A percentile compares a stretch with the other conserved stretches of the same genome.
Conservation (phyloP, 768 basidiomycete genomes). For the Piloderma croceum region DNA sequence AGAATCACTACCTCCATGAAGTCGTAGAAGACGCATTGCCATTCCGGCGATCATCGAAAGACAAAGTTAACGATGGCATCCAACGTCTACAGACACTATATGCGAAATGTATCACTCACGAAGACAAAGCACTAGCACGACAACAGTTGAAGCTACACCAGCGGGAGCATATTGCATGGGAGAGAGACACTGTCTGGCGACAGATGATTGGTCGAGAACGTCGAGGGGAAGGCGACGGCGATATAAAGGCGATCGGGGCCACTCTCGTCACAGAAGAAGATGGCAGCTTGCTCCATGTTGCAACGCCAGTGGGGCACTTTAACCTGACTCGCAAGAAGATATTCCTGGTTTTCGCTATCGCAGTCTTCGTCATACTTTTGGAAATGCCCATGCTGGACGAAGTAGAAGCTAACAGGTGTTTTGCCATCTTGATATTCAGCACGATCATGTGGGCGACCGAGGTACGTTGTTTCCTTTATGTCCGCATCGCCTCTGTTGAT, state of each 20-base stretch:
- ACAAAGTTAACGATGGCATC: slow-evolving; percentile 54
- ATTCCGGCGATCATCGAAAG: slow-evolving; percentile 60
- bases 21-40: slow-evolving; percentile 63
- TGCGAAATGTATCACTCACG: slow-evolving; percentile 76
- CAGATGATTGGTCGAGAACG: slow-evolving; percentile 88
- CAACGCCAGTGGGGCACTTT: slow-evolving; percentile 63
- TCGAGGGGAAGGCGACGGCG: slow-evolving; percentile 43
- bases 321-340: slow-evolving; percentile 59
- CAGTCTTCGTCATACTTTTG: slow-evolving; percentile 56
- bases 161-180: slow-evolving; percentile 93
- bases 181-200: slow-evolving; percentile 95
- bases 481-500: background rate
- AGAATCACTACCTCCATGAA: slow-evolving; percentile 70
- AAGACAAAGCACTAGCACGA: slow-evolving; percentile 61
- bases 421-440: slow-evolving; percentile 84
- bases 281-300: slow-evolving; percentile 34
- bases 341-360: slow-evolving; percentile 50
- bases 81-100: slow-evolving; percentile 65
- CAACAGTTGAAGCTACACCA: slow-evolving; percentile 83
- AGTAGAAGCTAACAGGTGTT: slow-evolving; percentile 77
- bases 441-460: slow-evolving; percentile 97
- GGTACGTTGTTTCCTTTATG: slow-evolving; percentile 38
- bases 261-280: slow-evolving; percentile 40
- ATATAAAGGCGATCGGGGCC: slow-evolving; percentile 39
- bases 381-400: slow-evolving; percentile 55